Conservation (phyloP, 2,329 filamentous ascomycete species). For the Colletotrichum incanum region DNA sequence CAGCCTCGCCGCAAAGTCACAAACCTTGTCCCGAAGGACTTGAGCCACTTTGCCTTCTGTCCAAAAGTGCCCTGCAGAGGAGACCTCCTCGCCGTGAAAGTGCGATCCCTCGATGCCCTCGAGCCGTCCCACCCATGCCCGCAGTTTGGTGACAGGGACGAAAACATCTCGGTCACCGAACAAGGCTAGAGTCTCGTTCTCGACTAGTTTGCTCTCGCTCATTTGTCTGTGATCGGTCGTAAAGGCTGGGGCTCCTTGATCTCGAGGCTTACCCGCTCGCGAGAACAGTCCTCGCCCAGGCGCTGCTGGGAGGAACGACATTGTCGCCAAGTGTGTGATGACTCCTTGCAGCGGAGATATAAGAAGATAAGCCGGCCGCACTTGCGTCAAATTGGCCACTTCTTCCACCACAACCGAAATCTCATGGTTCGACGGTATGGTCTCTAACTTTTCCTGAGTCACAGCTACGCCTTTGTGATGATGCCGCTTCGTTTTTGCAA, state of each 20-base stretch:
- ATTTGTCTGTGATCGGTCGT: slow-evolving; percentile 28
- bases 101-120: slow-evolving; percentile 57
- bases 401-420: slow-evolving; percentile 50
- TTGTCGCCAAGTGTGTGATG: slow-evolving; percentile 73
- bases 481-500: slow-evolving; percentile 57
- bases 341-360: slow-evolving; percentile 78
- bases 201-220: slow-evolving; percentile 70
- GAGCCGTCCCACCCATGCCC: slow-evolving; percentile 75
- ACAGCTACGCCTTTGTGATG: slow-evolving; percentile 42
- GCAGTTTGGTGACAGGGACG: slow-evolving; percentile 75
- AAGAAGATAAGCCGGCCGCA: slow-evolving; percentile 71
- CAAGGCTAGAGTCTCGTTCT: slow-evolving; percentile 76
- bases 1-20: slow-evolving; percentile 47
- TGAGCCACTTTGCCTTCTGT: slow-evolving; percentile 65
- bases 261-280: slow-evolving; percentile 29
- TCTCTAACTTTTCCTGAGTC: slow-evolving; percentile 40
- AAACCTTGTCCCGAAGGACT: slow-evolving; percentile 52
- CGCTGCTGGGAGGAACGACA: slow-evolving; percentile 65
- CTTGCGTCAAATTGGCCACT: slow-evolving; percentile 54
- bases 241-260: slow-evolving; percentile 36
- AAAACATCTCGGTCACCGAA: slow-evolving; percentile 86
- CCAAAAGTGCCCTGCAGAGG: slow-evolving; percentile 76
- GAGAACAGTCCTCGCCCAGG: slow-evolving; percentile 42
- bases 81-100: slow-evolving; percentile 66
- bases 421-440: slow-evolving; percentile 44